These are phyloP conservation scores for Aaosphaeria arxii DNA, from an alignment of 2,329 filamentous ascomycete genomes.

Conservation along the genomic window DNA sequence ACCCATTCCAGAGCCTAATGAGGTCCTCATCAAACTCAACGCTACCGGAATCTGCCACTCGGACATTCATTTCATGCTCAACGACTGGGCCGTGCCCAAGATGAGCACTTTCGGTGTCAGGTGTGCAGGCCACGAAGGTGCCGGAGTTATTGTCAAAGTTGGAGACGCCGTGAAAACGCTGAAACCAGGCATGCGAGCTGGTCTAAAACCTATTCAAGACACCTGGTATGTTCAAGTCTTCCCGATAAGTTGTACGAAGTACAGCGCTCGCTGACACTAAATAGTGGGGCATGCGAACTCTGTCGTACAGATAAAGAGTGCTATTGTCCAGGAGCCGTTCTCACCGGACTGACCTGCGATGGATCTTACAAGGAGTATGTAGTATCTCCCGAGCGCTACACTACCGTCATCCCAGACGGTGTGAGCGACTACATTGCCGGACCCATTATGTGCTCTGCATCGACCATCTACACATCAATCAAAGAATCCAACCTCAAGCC, in stretches of 20 bases:
- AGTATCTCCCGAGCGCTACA: constrained; percentile 54
- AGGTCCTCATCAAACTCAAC: constrained; percentile 57
- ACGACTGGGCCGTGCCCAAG: constrained; percentile 47
- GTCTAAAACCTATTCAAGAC: constrained; percentile 26
- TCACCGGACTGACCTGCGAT: constrained; percentile 43
- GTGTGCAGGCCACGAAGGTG: constrained; percentile 56
- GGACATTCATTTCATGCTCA: constrained; percentile 58
- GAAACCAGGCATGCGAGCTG: constrained; percentile 37
- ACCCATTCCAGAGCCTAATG: constrained; percentile 44
- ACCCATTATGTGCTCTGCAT: constrained; percentile 60
- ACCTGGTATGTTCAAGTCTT: constrained; percentile 4
- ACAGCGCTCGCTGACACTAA: constrained; percentile 5
- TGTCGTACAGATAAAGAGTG: constrained; percentile 55
- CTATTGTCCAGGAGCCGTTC: constrained; percentile 48
- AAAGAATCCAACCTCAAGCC: constrained; percentile 49
- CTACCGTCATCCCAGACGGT: constrained; percentile 54
- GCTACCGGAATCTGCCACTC: constrained; percentile 57
- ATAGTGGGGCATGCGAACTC: constrained; percentile 39
- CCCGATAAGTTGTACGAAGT: not conserved
- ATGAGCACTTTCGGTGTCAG: constrained; percentile 41
- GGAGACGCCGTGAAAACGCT: constrained; percentile 53
- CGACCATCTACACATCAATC: constrained; percentile 58
- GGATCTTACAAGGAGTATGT: constrained; percentile 61
- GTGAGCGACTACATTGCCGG: constrained; percentile 56
- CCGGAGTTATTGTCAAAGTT: constrained; percentile 56